Evolutionary conservation across 2,329 filamentous ascomycete species (phyloP).

Genomic region (Fusarium subglutinans): DNA sequence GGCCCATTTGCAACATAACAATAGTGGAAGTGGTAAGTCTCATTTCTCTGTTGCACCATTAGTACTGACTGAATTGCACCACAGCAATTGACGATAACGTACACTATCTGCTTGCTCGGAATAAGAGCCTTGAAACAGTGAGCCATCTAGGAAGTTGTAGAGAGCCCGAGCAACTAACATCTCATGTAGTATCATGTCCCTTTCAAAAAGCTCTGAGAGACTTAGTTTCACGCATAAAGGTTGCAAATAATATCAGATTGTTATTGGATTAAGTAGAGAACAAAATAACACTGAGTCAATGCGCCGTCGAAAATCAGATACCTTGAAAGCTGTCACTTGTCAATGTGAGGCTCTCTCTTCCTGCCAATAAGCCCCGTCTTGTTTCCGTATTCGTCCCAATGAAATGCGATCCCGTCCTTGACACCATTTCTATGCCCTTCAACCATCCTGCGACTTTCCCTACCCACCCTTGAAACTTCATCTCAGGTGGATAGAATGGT

Average conservation of each 20-base stretch:
- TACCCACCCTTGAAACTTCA: constrained; percentile 11
- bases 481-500: background rate
- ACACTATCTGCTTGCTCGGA: constrained; percentile 44
- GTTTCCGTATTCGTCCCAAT: constrained; percentile 39
- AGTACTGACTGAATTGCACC: background rate
- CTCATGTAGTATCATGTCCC: constrained; percentile 43
- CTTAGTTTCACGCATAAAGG: background rate
- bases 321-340: constrained; percentile 31
- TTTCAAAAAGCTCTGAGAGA: constrained; percentile 28
- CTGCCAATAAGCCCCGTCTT: constrained; percentile 38
- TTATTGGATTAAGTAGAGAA: constrained; percentile 31
- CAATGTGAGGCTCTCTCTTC: constrained; percentile 26
- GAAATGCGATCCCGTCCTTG: constrained; percentile 45
- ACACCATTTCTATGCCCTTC: constrained; percentile 45
- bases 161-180: constrained; percentile 5
- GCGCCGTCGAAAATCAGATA: constrained; percentile 40
- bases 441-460: constrained; percentile 23
- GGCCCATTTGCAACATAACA: constrained; percentile 48
- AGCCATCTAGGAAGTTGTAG: constrained; percentile 1
- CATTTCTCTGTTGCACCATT: no score
- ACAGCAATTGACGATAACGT: constrained; percentile 51
- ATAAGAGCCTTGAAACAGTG: constrained; percentile 48
- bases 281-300: constrained; percentile 38
- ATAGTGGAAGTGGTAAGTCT: constrained; percentile 43
- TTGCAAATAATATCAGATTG: constrained; percentile 6